phyloP scores from a whole-genome alignment of 345 rosid genomes.

The Zanthoxylum bungeanum region DNA sequence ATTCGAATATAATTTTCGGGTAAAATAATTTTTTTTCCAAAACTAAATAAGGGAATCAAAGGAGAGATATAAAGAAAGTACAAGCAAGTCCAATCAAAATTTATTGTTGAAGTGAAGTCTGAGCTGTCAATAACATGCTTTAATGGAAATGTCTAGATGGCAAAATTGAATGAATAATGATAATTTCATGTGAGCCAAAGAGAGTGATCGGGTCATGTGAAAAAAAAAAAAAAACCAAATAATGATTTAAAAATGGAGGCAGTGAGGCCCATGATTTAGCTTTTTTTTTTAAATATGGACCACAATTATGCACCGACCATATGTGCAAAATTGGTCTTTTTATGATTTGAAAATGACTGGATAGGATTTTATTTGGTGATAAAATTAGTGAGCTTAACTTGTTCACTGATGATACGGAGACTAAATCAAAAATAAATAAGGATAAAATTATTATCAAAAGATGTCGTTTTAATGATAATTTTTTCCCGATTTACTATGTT shows the following conservation, averaged over 20 bases:
- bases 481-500: too few species aligned
- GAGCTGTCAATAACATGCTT: slow-evolving; percentile 34
- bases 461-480: too few species aligned
- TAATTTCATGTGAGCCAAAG: slow-evolving; percentile 27
- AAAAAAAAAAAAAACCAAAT: background rate
- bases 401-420: too few species aligned
- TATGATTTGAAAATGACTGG: slow-evolving; percentile 12
- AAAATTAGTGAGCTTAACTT: background rate
- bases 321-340: background rate
- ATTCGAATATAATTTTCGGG: too few species aligned
- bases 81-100: slow-evolving; percentile 20
- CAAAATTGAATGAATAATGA: slow-evolving; percentile 49
- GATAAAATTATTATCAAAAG: background rate
- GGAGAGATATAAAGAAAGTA: background rate
- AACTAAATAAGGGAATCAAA: background rate
- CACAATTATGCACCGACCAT: slow-evolving; percentile 55
- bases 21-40: too few species aligned
- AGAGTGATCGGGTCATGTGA: slow-evolving; percentile 13
- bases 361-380: slow-evolving; percentile 2
- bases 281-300: slow-evolving; percentile 17
- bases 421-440: too few species aligned
- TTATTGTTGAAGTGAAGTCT: background rate
- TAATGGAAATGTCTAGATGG: slow-evolving; percentile 47
- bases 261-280: background rate
- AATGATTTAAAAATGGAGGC: background rate